Evolutionary conservation across 192 early-diverging fungal species (phyloP).

Genomic region (Backusella luteola): DNA sequence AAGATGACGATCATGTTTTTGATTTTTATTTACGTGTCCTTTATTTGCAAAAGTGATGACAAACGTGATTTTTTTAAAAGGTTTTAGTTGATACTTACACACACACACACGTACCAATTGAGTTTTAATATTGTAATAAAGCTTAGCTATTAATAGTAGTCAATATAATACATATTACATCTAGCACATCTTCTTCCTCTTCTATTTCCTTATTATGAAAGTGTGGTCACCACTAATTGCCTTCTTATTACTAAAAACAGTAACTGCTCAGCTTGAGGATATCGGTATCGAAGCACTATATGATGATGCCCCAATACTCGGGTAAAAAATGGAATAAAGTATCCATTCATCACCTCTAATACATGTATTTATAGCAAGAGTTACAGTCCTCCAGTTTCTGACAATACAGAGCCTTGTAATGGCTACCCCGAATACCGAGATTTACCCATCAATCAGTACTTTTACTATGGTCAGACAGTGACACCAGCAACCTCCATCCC

Average conservation of each 20-base stretch:
- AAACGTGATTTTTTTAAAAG: no score
- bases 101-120: not conserved
- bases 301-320: not conserved
- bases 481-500: not conserved
- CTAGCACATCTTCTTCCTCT: not conserved
- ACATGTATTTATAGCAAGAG: not conserved
- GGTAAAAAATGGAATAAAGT: not conserved
- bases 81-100: no score
- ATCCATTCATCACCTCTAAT: not conserved
- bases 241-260: not conserved
- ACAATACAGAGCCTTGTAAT: constrained; percentile 11
- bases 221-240: constrained; percentile 5
- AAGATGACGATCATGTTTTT: no score
- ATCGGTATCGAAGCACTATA: not conserved
- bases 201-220: not conserved
- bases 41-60: no score
- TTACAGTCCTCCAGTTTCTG: not conserved
- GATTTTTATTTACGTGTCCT: no score
- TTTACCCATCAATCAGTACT: constrained; percentile 2
- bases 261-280: not conserved
- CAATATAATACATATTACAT: not conserved
- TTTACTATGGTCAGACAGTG: not conserved
- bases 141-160: no score
- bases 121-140: not conserved
- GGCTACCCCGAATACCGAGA: constrained; percentile 7